Evolutionary conservation across 331 rosid genomes (phyloP), one percentile per base, ranked within the genome.

Genomic region (Malus hybrid): DNA sequence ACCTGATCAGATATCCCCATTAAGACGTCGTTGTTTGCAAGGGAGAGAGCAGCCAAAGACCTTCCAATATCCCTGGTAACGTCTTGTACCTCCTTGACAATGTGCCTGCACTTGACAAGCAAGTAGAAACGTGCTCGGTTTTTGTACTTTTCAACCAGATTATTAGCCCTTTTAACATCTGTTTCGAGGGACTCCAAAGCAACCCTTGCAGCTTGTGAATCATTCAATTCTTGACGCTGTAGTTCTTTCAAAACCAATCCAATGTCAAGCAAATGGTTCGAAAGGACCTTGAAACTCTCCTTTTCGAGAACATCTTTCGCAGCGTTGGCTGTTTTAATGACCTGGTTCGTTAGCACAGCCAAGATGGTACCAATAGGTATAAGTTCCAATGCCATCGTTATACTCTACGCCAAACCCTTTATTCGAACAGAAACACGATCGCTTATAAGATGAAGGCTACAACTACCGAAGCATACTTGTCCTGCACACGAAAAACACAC

Each of bases 361-460:
- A 92, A 76, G 73, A 92, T 86, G 54, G 96, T 88, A 28, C 97
- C 96, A 63, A 92, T 84, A 9, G 97, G 96, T 65, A 92, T 79
- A 70, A 92, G 81, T 76, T 92, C 96, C 86, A 90, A 80, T 7
- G 93, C 87, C 66, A 74, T 75, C 82, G 79, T 79, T 3, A 5
- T 48, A 33, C 7, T 50, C 65, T 80, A 54, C 18, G 27, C 75
- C 36, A 69, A 52, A 76, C 36, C 83, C 80, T 70, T 67, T 34
- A 65, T 65, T 50, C 31, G 24, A 83, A 75, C 69, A 66, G n/a
- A 9, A 31, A 10, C 50, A 71, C 68, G 75, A 70, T 56, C 42
- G 16, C 39, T 59, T 9, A 56, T 32, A 55, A 76, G 48, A 74
- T 77, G 81, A 79, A 79, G 27, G 77, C 65, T 48, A 54, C 6